phyloP scores from a whole-genome alignment of 1,284 basidiomycete species.

The Fomitopsis betulina region DNA sequence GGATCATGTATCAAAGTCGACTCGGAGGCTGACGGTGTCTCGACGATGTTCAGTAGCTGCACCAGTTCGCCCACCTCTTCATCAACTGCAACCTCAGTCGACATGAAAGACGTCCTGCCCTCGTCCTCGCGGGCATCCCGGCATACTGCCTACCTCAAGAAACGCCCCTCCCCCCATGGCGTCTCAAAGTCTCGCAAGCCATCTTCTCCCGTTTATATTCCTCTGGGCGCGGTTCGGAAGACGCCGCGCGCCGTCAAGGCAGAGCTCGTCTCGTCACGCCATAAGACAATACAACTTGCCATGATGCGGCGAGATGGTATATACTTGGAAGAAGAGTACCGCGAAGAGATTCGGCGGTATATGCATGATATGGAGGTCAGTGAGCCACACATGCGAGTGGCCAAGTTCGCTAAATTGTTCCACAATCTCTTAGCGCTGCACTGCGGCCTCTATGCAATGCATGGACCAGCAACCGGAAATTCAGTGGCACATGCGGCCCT shows the following conservation, averaged over 20 bases:
- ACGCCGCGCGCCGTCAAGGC: conserved; percentile 62
- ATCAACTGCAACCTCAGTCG: conserved; percentile 31
- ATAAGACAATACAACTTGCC: conserved; percentile 61
- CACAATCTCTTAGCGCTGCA: conserved; percentile 53
- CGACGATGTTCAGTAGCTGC: conserved; percentile 36
- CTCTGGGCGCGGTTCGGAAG: conserved; percentile 45
- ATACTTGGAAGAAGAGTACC: conserved; percentile 89
- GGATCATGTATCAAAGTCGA: not conserved
- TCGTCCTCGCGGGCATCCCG: conserved; percentile 51
- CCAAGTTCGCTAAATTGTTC: conserved; percentile 10
- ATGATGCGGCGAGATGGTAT: conserved; percentile 67
- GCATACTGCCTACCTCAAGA: conserved; percentile 69
- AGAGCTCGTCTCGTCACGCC: conserved; percentile 55
- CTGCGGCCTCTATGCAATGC: conserved; percentile 85
- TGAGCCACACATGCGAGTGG: conserved; percentile 16
- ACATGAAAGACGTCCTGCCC: conserved; percentile 74
- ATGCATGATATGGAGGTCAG: conserved; percentile 98
- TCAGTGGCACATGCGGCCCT: conserved; percentile 97
- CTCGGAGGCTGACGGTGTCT: conserved; percentile 19
- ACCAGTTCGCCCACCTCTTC: conserved; percentile 38
- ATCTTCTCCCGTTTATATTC: conserved; percentile 37
- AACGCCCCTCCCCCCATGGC: conserved; percentile 75
- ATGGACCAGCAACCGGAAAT: conserved; percentile 99
- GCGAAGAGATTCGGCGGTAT: conserved; percentile 87
- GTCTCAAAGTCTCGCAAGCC: conserved; percentile 55